Evolutionary conservation across 2,329 filamentous ascomycete genomes (phyloP), one percentile per base, ranked within the genome.

Genomic region (Colletotrichum magnum): DNA sequence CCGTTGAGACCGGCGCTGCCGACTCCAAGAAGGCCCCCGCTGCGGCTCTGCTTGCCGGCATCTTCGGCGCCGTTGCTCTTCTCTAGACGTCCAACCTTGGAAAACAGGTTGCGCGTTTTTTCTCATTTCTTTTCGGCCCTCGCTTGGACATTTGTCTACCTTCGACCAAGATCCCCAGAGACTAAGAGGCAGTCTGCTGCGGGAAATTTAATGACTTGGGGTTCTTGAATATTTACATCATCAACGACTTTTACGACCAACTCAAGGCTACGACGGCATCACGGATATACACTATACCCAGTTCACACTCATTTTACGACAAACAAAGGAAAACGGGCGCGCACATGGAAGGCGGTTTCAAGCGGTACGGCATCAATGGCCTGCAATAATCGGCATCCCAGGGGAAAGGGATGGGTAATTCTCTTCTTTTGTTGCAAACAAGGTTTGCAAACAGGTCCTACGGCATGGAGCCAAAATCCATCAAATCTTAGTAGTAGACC

Each of bases 11-110:
- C 64, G 76, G 73, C 61, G 75, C 74, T 68, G 77, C 78, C 39
- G 72, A 76, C 70, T 72, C 75, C 39, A 78, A 79, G 71, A 75
- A 75, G 36, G 78, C 77, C 7, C 78, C 79, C 6, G 78, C 73
- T 2, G 72, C 77, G 26, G 83, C 80, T 54, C 72, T 82, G 6
- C 65, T 83, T 58, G 82, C 79, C 26, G 82, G 81, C 57, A 26
- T 83, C 21, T 52, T 80, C 16, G 82, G 80, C 50, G 79, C 77
- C 15, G 58, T 83, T 28, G 81, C 77, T 51, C 75, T 84, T 24
- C 68, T 83, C 69, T 83, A 76, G 73, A 18, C 47, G 16, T 13
- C 21, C 21, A 15, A 26, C 2, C 32, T 41, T 54, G 41, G 13
- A 48, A 54, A 3, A 43, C 12, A 18, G 51, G 52, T 9, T 59